A percentile compares a stretch with the other conserved stretches of the same genome.
These are phyloP conservation scores for Cytospora piceicola DNA, from an alignment of 2,329 filamentous ascomycete genomes.

Conservation along the genomic window DNA sequence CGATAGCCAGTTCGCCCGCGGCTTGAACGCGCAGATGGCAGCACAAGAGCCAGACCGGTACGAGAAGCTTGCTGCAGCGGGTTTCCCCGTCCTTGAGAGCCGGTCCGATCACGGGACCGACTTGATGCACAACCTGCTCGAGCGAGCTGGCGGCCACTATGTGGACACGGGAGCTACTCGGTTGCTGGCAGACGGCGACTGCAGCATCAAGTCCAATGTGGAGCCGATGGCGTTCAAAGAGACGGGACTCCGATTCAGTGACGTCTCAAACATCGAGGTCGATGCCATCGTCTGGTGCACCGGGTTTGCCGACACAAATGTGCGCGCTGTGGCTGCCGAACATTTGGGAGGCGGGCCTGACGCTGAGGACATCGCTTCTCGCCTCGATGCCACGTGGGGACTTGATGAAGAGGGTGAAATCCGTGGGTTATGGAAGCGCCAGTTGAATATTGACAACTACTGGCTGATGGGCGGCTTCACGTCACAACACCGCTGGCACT, in stretches of 20 bases:
- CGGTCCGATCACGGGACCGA: conserved; percentile 32
- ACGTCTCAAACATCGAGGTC: conserved; percentile 39
- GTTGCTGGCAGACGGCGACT: conserved; percentile 40
- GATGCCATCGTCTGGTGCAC: conserved; percentile 48
- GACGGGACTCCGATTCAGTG: conserved; percentile 40
- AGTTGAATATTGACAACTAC: conserved; percentile 39
- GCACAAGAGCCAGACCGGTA: conserved; percentile 42
- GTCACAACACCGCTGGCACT: conserved; percentile 41
- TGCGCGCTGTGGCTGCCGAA: conserved; percentile 34
- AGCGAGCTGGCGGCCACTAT: conserved; percentile 46
- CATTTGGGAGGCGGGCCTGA: conserved; percentile 38
- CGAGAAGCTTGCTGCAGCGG: conserved; percentile 37
- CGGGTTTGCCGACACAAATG: conserved; percentile 42
- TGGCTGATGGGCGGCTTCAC: conserved; percentile 42
- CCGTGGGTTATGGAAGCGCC: conserved; percentile 46
- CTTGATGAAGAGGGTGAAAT: conserved; percentile 48
- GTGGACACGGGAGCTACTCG: conserved; percentile 43
- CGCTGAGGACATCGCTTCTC: conserved; percentile 35
- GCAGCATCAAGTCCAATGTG: conserved; percentile 37
- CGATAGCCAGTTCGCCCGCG: conserved; percentile 31
- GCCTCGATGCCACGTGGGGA: conserved; percentile 46
- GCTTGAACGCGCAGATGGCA: conserved; percentile 35
- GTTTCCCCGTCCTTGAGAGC: conserved; percentile 44
- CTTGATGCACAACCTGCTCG: conserved; percentile 40
- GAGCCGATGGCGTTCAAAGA: conserved; percentile 40